Base-by-base conservation (phyloP, 2,329 filamentous ascomycete genomes). In the Fusarium staphyleae region DNA sequence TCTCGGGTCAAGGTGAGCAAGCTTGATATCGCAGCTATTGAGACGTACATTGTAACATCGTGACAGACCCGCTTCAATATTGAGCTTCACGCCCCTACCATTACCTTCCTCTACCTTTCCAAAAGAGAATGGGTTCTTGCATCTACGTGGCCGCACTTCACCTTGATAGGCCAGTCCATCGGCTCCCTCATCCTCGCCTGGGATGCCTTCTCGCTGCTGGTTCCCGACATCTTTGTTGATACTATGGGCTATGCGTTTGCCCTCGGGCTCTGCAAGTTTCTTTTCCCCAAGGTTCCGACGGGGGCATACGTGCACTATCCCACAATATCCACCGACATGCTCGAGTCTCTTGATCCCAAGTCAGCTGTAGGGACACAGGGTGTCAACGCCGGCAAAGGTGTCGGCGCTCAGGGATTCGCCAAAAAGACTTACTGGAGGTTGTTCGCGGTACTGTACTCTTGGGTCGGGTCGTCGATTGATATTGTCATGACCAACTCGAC, bases 181-280 rank as follows among this genome's bases (percentile, higher is more conserved):
- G 95, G 95, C 34, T 97, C 93, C 5, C 70, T 99, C 37, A 71
- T 96, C 22, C 81, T 99, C 47, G 93, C 90, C 19, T 95, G 91
- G 81, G 93, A 99, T 69, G 93, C 93, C 10, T 95, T 99, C 72
- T 88, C 85, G n/a, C 84, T 97, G 3, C 81, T 98, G 3, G 90
- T 93, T 0, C 95, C 95, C 0, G 95, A 99, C 72, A 83, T 98
- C 45, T 96, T 98, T 71, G 81, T 99, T 66, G 95, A 99, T 70
- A 99, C 95, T 2, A 97, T 99, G 93, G 95, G 95, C 57, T 99
- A 97, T 69, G 92, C 93, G 19, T 99, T 98, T 70, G 84, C 90
- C 0, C 83, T 96, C 10, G 91, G 90, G 8, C 80, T 97, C 3
- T 89, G 82, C 73, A 95, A 92, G 70, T 82, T 89, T 59, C 79